phyloP scores from a whole-genome alignment of 2,329 filamentous ascomycete species.

The Didymella sp. region DNA sequence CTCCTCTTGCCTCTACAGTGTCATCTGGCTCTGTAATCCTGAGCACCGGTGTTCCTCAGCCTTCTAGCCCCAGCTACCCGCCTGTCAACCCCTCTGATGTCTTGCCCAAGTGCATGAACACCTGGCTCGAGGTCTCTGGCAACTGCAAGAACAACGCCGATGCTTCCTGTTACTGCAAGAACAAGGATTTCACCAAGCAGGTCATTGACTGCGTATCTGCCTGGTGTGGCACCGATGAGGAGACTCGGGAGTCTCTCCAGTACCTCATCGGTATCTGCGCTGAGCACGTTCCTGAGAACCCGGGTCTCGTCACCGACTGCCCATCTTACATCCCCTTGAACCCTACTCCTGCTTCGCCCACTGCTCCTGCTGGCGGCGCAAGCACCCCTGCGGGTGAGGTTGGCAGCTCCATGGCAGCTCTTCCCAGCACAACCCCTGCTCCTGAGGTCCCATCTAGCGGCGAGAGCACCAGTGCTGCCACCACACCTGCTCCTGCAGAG shows the following conservation, averaged over 20 bases:
- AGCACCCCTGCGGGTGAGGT: slow-evolving; percentile 21
- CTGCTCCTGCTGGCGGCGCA: slow-evolving; percentile 26
- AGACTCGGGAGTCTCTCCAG: slow-evolving; percentile 73
- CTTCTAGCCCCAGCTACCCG: slow-evolving; percentile 33
- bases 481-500: not conserved
- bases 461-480: not conserved
- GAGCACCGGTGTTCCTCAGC: slow-evolving; percentile 25
- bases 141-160: slow-evolving; percentile 87
- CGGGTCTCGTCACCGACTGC: slow-evolving; percentile 81
- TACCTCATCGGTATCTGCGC: slow-evolving; percentile 95
- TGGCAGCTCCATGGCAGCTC: slow-evolving; percentile 16
- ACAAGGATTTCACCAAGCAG: slow-evolving; percentile 74
- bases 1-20: slow-evolving; percentile 13
- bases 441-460: slow-evolving; percentile 17
- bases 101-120: slow-evolving; percentile 89
- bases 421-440: slow-evolving; percentile 25
- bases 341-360: slow-evolving; percentile 27
- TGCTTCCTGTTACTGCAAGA: slow-evolving; percentile 84
- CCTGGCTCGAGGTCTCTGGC: slow-evolving; percentile 74
- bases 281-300: slow-evolving; percentile 74
- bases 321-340: slow-evolving; percentile 62
- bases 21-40: slow-evolving; percentile 18
- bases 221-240: slow-evolving; percentile 68
- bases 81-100: slow-evolving; percentile 64
- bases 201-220: slow-evolving; percentile 83